These are phyloP conservation scores for Pelargonium australe DNA, from an alignment of 441 rosid genomes.

Conservation along the genomic window DNA sequence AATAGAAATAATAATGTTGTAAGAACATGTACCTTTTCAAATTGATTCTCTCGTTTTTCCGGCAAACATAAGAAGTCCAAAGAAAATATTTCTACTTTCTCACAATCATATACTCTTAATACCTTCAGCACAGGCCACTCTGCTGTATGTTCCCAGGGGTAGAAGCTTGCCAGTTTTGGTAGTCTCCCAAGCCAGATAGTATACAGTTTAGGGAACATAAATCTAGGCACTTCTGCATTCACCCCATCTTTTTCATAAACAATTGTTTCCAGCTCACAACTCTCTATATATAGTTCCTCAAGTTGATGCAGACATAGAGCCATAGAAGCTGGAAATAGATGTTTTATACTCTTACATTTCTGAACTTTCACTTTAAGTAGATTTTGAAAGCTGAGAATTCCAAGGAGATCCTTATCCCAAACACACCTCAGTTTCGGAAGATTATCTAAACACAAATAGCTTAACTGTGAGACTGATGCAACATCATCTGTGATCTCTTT, in stretches of 20 bases:
- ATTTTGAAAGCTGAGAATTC: slow-evolving; percentile 17
- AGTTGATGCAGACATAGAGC: slow-evolving; percentile 19
- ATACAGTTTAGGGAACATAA: slow-evolving; percentile 17
- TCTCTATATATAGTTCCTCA: slow-evolving; percentile 5
- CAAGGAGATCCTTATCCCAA: slow-evolving; percentile 21
- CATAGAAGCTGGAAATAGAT: slow-evolving; percentile 24
- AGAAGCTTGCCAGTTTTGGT: slow-evolving; percentile 9
- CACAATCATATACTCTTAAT: neutral
- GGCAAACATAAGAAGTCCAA: no score
- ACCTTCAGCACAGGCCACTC: slow-evolving; percentile 12
- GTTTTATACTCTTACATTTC: slow-evolving; percentile 14
- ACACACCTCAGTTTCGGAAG: slow-evolving; percentile 29
- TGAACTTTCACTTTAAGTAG: neutral
- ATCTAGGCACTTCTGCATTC: neutral
- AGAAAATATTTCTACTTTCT: neutral
- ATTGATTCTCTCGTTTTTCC: no score
- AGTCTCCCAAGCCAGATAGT: neutral
- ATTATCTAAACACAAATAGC: neutral
- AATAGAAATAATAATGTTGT: no score
- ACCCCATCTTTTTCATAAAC: slow-evolving; percentile 5
- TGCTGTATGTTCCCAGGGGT: slow-evolving; percentile 1
- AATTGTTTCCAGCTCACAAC: slow-evolving; percentile 22
- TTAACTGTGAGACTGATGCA: neutral
- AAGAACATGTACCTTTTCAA: no score
- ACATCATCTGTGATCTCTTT: neutral